Base-by-base conservation (phyloP, 2,329 filamentous ascomycete genomes). In the Annulohypoxylon truncatum region DNA sequence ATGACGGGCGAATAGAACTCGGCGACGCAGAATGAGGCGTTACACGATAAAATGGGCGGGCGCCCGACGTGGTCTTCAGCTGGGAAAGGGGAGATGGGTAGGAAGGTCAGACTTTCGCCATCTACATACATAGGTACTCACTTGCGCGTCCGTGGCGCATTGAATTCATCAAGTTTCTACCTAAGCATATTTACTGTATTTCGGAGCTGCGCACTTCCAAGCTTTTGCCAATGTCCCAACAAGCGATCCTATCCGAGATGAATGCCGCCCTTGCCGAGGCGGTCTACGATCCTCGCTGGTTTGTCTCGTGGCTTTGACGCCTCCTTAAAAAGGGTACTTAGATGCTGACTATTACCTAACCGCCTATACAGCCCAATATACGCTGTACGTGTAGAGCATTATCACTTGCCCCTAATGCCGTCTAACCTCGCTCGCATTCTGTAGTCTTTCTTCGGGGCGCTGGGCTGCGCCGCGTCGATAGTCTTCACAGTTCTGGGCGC, bases 401-500 rank as follows among this genome's bases (percentile, higher is more conserved):
- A 15, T 12, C 29, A 51, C 48, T 18, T 29, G 38, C 15, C 28
- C 28, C 13, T 26, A 35, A 46, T 15, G 33, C 20, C 46, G 47
- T 50, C 61, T 64, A 59, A 67, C 46, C 44, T 55, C 28, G n/a
- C 35, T 12, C 22, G 31, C 8, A 6, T 15, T 18, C 20, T 29
- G 20, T 22, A 77, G 75, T 90, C 91, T 79, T 94, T 94, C 84
- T 94, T 94, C 79, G 91, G 91, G 81, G 90, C 90, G 76, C 90
- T 94, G 87, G 92, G 91, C 79, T 94, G 92, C 84, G 91, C 90
- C 77, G 91, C 89, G 73, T 93, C 94, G 82, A 97, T 97, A 79
- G 91, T 97, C 79, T 97, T 97, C 87, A 96, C 93, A 79, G 96
- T 93, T 82, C 90, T 97, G 75, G 94, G 95, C 80, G 95, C 95